Evolutionary conservation across 768 basidiomycete species (phyloP), one percentile per base, ranked within the genome.

Genomic region (Kondoa subrosea): DNA sequence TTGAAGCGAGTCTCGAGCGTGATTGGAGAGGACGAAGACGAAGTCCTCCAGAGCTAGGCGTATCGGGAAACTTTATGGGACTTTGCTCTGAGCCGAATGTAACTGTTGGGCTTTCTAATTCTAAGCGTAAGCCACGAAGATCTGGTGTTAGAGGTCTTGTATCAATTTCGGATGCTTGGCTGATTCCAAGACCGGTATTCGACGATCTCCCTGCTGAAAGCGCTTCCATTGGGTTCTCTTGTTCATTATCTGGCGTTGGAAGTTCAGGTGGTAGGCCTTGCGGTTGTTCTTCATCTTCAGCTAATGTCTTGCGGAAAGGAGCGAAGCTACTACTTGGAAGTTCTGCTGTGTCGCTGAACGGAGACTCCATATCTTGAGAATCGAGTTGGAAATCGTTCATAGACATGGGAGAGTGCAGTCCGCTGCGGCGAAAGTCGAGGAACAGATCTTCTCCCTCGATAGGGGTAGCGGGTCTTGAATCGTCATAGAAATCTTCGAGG

Each of bases 401-500:
- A 50, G 40, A 8, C 8, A 50, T 8, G 21, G 40, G 40, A 50
- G 40, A 50, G 40, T n/a, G n/a, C 56, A 56, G 56, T 25, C 25
- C 56, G 56, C 58, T 34, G 2, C 26, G 66, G 26, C 56, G 30
- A 25, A 40, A 31, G 14, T 25, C n/a, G 15, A 57, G 64, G 33
- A 60, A 62, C 12, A 56, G 2, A 60, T 34, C 58, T 30, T 69
- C 69, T 21, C 67, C 69, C 3, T 27, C 27, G 27, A 63, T 33
- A 1, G 69, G 69, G 21, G 69, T 69, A 25, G 58, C 69, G 2
- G 69, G 69, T 57, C 69, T 27, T 3, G 57, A 21, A 57, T 66
- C 65, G 26, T 34, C 64, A 14, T 66, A n/a, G 31, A 57, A 56
- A 34, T 40, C 32, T 1, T 58, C 50, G 17, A 26, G 21, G 16